These are phyloP conservation scores for Rhodomyrtus tomentosa DNA, from an alignment of 345 rosid genomes.

Conservation along the genomic window DNA sequence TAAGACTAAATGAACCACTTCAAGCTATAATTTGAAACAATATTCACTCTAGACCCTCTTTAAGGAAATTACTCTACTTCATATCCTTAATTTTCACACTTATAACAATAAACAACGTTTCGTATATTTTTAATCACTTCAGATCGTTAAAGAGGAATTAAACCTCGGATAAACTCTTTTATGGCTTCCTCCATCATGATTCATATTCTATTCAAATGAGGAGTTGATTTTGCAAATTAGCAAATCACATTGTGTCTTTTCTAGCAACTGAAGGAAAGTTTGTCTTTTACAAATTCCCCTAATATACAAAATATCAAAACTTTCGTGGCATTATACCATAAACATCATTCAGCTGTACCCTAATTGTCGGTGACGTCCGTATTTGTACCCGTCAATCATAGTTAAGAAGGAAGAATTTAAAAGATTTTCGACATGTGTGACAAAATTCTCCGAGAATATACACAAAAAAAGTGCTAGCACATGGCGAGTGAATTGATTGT, in stretches of 20 bases:
- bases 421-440: not conserved
- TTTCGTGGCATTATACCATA: not conserved
- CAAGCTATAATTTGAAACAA: not conserved
- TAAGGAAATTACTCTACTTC: not conserved
- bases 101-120: fast-evolving
- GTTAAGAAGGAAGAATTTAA: not conserved
- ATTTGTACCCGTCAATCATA: not conserved
- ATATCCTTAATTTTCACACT: not conserved
- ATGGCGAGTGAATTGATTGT: not conserved
- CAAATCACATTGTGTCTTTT: not conserved
- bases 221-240: not conserved
- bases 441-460: not conserved
- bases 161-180: not conserved
- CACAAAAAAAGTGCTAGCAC: not conserved
- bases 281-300: not conserved
- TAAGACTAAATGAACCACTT: not conserved
- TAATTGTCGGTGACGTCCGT: not conserved
- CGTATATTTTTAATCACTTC: fast-evolving
- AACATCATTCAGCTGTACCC: not conserved
- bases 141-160: not conserved
- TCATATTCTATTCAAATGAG: not conserved
- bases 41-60: not conserved
- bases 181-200: not conserved
- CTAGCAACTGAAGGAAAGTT: not conserved
- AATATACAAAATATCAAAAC: not conserved